Base-by-base conservation (phyloP, 345 rosid genomes). In the Salix koriyanagi region DNA sequence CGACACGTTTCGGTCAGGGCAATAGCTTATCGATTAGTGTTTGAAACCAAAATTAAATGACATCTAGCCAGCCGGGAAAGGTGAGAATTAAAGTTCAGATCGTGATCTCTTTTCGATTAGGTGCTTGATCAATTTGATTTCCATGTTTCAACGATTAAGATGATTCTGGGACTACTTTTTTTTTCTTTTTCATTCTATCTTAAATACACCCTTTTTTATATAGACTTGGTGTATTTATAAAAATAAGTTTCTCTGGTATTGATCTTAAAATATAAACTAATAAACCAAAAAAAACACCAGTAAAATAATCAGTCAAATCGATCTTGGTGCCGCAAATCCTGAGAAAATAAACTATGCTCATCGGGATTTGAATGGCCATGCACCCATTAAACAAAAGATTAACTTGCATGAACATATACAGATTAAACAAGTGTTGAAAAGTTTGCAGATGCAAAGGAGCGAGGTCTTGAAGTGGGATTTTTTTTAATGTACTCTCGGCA, bases 401-500 rank as follows among this genome's bases (percentile, higher is more conserved):
- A 78, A 75, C 67, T 28, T 58, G 62, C 62, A n/a, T 58, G 62
- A 21, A 56, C 61, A 56, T 9, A 3, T n/a, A n/a, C 62, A n/a
- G 28, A 58, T n/a, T 58, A 58, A 8, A 58, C 14, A 9, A 58
- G 60, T 65, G 70, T 77, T 78, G 73, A 73, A 73, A 64, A 39
- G 50, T 4, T 70, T 41, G 46, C 41, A 52, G 77, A 84, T 85
- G 4, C 85, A 82, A 68, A 69, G 32, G 74, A 76, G 82, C 82
- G 73, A 79, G 30, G 65, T 52, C 48, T 75, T 77, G 81, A 58
- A 58, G 62, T 4, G 39, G 56, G 36, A 1, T 18, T 30, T 4
- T 4, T 30, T 61, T n/a, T 44, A 50, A 48, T 39, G 16, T 10
- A 54, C 15, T 88, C 86, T 71, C 84, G 90, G 97, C 87, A 85